phyloP scores from a whole-genome alignment of 2,329 filamentous ascomycete species.

The Claviceps monticola region DNA sequence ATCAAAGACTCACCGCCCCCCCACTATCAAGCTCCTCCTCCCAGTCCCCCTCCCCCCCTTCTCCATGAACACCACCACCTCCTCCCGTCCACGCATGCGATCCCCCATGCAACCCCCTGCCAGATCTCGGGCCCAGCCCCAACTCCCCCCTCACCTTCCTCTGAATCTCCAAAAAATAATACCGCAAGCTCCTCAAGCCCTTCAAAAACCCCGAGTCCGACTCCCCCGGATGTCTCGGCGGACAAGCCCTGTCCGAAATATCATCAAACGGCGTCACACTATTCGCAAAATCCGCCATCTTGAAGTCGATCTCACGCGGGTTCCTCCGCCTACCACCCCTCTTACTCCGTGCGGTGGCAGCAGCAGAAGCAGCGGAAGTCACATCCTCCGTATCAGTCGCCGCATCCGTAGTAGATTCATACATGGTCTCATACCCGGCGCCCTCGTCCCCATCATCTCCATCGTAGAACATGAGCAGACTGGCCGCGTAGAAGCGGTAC shows the following conservation, averaged over 20 bases:
- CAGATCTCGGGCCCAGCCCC: too few relatives aligned
- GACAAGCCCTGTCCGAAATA: slow-evolving; percentile 50
- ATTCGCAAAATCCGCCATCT: slow-evolving; percentile 97
- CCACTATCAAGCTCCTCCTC: too few relatives aligned
- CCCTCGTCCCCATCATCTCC: slow-evolving; percentile 47
- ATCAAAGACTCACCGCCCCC: too few relatives aligned
- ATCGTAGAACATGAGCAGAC: slow-evolving; percentile 90
- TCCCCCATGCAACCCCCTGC: too few relatives aligned
- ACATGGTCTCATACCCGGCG: slow-evolving; percentile 33
- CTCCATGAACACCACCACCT: too few relatives aligned
- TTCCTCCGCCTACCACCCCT: slow-evolving; percentile 24
- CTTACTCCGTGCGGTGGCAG: too few relatives aligned
- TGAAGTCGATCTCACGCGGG: slow-evolving; percentile 65
- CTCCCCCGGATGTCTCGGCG: slow-evolving; percentile 64
- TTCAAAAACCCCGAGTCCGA: slow-evolving; percentile 83
- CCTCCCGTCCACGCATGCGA: too few relatives aligned
- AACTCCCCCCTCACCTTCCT: slow-evolving; percentile 42
- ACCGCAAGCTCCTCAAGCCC: slow-evolving; percentile 61
- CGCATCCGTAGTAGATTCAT: slow-evolving; percentile 45
- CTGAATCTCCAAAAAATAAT: slow-evolving; percentile 81
- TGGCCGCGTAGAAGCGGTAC: slow-evolving; percentile 92
- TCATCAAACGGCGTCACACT: slow-evolving; percentile 81
- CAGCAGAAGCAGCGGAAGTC: slow-evolving; percentile 4
- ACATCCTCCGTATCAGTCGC: slow-evolving; percentile 44
- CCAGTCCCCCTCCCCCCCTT: too few relatives aligned